A percentile compares a stretch with the other conserved stretches of the same genome.
These are phyloP conservation scores for Candida odintsovae DNA, from an alignment of 805 yeast genomes.

Conservation along the genomic window DNA sequence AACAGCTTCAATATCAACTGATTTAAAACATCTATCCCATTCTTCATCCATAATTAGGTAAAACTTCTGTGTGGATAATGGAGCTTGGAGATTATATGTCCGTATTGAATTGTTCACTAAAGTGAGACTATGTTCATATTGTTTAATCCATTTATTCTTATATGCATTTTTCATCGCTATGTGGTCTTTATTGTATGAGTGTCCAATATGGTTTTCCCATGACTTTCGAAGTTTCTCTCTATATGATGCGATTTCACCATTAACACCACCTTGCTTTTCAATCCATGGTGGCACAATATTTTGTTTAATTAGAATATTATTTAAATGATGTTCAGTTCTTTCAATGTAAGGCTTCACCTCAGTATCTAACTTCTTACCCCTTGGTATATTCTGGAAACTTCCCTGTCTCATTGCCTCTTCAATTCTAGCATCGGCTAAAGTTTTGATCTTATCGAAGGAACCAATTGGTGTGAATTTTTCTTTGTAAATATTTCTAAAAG, in stretches of 20 bases:
- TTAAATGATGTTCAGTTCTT: slow-evolving; percentile 71
- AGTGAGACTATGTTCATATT: slow-evolving; percentile 28
- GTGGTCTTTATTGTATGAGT: slow-evolving; percentile 10
- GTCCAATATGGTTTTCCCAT: slow-evolving; percentile 28
- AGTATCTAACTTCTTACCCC: slow-evolving; percentile 55
- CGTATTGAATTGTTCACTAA: slow-evolving; percentile 44
- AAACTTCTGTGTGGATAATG: slow-evolving; percentile 51
- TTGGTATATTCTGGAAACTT: slow-evolving; percentile 52
- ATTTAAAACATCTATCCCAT: slow-evolving; percentile 30
- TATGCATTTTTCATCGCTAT: slow-evolving; percentile 11
- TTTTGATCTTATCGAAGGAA: slow-evolving; percentile 40
- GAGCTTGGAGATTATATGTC: slow-evolving; percentile 61
- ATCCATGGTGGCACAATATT: slow-evolving; percentile 89
- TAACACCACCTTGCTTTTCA: slow-evolving; percentile 62
- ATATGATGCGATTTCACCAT: slow-evolving; percentile 40
- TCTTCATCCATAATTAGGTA: slow-evolving; percentile 43
- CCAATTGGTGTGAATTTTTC: slow-evolving; percentile 48
- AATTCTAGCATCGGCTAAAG: slow-evolving; percentile 70
- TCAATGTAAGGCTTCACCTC: slow-evolving; percentile 53
- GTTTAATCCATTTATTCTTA: slow-evolving; percentile 12
- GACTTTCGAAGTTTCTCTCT: slow-evolving; percentile 36
- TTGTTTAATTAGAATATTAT: slow-evolving; percentile 68
- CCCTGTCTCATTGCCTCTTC: slow-evolving; percentile 72
- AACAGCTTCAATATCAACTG: slow-evolving; percentile 23
- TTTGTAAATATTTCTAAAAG: slow-evolving; percentile 53